These are phyloP conservation scores for Fusarium pininemorale DNA, from an alignment of 2,329 filamentous ascomycete genomes.

Conservation along the genomic window DNA sequence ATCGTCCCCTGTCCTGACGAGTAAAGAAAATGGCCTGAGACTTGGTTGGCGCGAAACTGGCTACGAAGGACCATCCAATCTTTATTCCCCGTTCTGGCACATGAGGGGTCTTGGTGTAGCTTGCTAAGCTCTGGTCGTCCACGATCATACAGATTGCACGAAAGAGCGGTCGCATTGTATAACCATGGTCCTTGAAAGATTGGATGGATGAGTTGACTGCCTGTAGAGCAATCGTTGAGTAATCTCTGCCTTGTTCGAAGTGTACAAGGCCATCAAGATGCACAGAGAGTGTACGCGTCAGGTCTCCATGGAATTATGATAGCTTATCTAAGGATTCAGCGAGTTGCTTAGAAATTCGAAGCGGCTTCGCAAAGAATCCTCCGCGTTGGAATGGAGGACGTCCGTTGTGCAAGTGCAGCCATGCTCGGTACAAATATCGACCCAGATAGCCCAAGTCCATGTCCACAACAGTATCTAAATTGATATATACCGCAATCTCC, in stretches of 20 bases:
- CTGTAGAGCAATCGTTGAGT: neutral
- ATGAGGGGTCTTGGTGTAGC: neutral
- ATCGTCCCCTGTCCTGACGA: neutral
- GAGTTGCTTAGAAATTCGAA: neutral
- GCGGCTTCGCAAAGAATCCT: neutral
- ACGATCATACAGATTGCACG: neutral
- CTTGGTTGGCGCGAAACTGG: neutral
- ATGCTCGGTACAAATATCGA: neutral
- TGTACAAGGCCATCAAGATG: neutral
- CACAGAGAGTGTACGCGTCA: neutral
- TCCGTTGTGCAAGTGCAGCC: slow-evolving; percentile 1
- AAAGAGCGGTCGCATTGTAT: neutral
- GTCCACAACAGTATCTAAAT: rapidly evolving
- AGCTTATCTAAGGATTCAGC: neutral
- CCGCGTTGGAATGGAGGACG: slow-evolving; percentile 2
- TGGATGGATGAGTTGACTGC: neutral
- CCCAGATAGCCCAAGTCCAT: neutral
- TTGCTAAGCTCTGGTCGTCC: neutral
- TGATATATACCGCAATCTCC: neutral
- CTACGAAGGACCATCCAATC: neutral
- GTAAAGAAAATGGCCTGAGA: neutral
- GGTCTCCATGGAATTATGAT: neutral
- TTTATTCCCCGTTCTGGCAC: neutral
- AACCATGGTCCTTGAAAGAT: neutral
- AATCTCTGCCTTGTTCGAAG: neutral